Evolutionary conservation across 2,329 filamentous ascomycete species (phyloP).

Genomic region (Herpotrichia juniperi): DNA sequence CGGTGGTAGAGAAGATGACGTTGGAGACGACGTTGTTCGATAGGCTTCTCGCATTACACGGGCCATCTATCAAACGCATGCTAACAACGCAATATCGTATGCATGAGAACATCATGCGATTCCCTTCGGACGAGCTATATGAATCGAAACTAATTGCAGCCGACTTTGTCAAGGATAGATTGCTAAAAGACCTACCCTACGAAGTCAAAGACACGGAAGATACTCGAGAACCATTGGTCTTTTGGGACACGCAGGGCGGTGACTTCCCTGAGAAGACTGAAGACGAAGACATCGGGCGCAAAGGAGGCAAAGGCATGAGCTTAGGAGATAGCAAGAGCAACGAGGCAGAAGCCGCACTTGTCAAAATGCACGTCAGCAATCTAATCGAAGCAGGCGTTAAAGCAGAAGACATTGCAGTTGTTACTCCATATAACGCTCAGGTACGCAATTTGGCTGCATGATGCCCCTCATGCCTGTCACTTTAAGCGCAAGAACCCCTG

Average conservation of each 20-base stretch:
- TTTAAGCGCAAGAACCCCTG: slow-evolving; percentile 9
- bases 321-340: slow-evolving; percentile 87
- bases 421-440: slow-evolving; percentile 97
- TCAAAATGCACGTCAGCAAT: slow-evolving; percentile 75
- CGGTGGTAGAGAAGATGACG: slow-evolving; percentile 54
- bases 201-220: slow-evolving; percentile 81
- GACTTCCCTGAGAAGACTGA: slow-evolving; percentile 86
- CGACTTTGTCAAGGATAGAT: slow-evolving; percentile 73
- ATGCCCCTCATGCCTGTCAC: slow-evolving; percentile 4
- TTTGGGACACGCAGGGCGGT: slow-evolving; percentile 95
- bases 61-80: slow-evolving; percentile 86
- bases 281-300: slow-evolving; percentile 66
- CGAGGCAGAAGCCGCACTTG: slow-evolving; percentile 84
- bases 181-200: slow-evolving; percentile 80
- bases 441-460: slow-evolving; percentile 50
- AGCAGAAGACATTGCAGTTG: slow-evolving; percentile 85
- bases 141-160: slow-evolving; percentile 81
- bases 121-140: slow-evolving; percentile 89
- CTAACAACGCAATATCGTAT: slow-evolving; percentile 97
- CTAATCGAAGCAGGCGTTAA: slow-evolving; percentile 81
- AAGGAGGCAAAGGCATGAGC: slow-evolving; percentile 54
- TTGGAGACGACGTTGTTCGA: slow-evolving; percentile 95
- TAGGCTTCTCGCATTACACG: slow-evolving; percentile 80
- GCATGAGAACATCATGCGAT: slow-evolving; percentile 95
- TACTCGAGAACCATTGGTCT: slow-evolving; percentile 84